phyloP scores from a whole-genome alignment of 805 yeast genomes.

The Candida mattraensis region DNA sequence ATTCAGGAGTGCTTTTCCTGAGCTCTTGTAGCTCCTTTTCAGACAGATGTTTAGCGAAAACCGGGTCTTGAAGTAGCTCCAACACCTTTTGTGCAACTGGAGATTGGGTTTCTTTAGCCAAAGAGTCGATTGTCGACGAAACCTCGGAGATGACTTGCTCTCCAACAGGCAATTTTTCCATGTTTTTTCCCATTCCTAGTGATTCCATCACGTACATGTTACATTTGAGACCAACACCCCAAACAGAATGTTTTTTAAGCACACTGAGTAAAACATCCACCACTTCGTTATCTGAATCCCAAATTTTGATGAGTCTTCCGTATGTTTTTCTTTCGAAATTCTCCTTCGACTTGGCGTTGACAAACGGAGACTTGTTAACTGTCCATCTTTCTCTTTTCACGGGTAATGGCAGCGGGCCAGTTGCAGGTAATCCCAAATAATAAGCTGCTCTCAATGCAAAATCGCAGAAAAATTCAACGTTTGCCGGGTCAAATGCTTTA shows the following conservation, averaged over 20 bases:
- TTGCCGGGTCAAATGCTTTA: constrained; percentile 68
- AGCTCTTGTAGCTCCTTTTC: constrained; percentile 23
- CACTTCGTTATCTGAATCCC: constrained; percentile 83
- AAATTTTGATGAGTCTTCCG: constrained; percentile 69
- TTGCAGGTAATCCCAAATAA: constrained; percentile 83
- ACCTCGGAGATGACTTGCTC: constrained; percentile 22
- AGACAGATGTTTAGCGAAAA: constrained; percentile 57
- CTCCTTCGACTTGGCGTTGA: constrained; percentile 90
- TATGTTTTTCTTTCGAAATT: constrained; percentile 89
- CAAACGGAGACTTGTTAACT: constrained; percentile 89
- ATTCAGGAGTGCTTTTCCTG: constrained; percentile 7
- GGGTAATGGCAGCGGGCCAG: constrained; percentile 67
- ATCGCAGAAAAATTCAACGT: constrained; percentile 74
- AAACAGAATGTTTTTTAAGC: constrained; percentile 69
- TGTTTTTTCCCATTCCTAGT: constrained; percentile 41
- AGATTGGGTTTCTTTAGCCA: constrained; percentile 23
- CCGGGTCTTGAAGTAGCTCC: constrained; percentile 68
- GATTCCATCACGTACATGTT: constrained; percentile 57
- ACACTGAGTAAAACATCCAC: constrained; percentile 80
- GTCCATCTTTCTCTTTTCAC: constrained; percentile 88
- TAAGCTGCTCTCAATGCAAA: constrained; percentile 89
- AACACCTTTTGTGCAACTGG: constrained; percentile 66
- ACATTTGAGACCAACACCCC: constrained; percentile 85
- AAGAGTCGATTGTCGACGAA: constrained; percentile 23
- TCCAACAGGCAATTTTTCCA: constrained; percentile 34